Percentiles rank a stretch among this genome's conserved stretches.
phyloP scores from a whole-genome alignment of 768 basidiomycete genomes.

The Phanerochaete carnosa region DNA sequence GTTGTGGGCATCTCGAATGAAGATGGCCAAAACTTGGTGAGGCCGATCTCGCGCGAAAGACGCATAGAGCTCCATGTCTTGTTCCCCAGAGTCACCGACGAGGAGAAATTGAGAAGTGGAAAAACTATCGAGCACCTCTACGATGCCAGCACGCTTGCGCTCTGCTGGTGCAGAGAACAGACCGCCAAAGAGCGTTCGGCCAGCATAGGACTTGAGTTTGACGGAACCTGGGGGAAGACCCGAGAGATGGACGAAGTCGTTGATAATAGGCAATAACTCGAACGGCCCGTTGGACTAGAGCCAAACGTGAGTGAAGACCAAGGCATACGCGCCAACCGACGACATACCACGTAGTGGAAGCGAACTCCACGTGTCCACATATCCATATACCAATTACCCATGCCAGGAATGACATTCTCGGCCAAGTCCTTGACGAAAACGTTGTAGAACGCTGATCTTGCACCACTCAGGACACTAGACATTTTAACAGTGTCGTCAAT shows the following conservation, averaged over 20 bases:
- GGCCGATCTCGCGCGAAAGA: slow-evolving; percentile 69
- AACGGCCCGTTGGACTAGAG: slow-evolving; percentile 83
- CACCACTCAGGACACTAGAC: slow-evolving; percentile 75
- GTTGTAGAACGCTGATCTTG: slow-evolving; percentile 81
- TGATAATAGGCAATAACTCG: slow-evolving; percentile 76
- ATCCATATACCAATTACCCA: slow-evolving; percentile 72
- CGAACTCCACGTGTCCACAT: slow-evolving; percentile 71
- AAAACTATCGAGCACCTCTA: slow-evolving; percentile 77
- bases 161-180: slow-evolving; percentile 79
- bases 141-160: slow-evolving; percentile 76
- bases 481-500: slow-evolving; percentile 92
- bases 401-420: slow-evolving; percentile 78
- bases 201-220: slow-evolving; percentile 81
- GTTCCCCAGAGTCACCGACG: slow-evolving; percentile 92
- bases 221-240: slow-evolving; percentile 75
- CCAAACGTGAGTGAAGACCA: neutral
- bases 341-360: slow-evolving; percentile 87
- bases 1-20: slow-evolving; percentile 73
- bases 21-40: slow-evolving; percentile 70
- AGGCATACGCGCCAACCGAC: slow-evolving; percentile 4
- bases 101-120: slow-evolving; percentile 75
- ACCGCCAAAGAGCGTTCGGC: slow-evolving; percentile 78
- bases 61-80: slow-evolving; percentile 90
- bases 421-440: slow-evolving; percentile 85
- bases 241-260: slow-evolving; percentile 69